A percentile compares a stretch with the other conserved stretches of the same genome.
Evolutionary conservation across 2,329 filamentous ascomycete species (phyloP).

Genomic region (Phialophora chinensis): DNA sequence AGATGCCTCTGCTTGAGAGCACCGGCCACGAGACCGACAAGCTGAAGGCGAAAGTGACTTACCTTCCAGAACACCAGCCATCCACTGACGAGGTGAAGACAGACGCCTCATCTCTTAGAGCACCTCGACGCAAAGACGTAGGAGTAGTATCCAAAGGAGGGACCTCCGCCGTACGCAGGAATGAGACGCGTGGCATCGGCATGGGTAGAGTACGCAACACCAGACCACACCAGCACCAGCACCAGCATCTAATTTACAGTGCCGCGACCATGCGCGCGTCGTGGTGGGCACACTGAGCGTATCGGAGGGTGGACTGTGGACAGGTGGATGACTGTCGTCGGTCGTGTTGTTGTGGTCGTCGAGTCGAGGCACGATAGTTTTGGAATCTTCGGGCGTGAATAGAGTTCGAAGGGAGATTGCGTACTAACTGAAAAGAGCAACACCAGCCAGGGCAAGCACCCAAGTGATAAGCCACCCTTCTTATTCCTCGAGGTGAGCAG

Average conservation of each 20-base stretch:
- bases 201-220: not conserved
- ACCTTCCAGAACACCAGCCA: too few relatives aligned
- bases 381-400: not conserved
- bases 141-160: too few relatives aligned
- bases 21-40: not conserved
- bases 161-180: not conserved
- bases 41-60: not conserved
- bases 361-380: not conserved
- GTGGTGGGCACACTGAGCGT: too few relatives aligned
- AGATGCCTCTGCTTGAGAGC: not conserved
- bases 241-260: too few relatives aligned
- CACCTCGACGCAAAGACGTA: not conserved
- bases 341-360: not conserved
- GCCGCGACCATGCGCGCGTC: too few relatives aligned
- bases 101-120: too few relatives aligned
- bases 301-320: not conserved
- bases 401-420: conserved; percentile 20
- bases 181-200: not conserved
- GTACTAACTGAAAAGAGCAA: conserved; percentile 10
- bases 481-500: not conserved
- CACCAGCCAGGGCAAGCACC: not conserved
- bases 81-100: not conserved
- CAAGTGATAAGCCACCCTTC: not conserved
- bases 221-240: too few relatives aligned
- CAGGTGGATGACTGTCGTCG: too few relatives aligned